Evolutionary conservation across 495 filamentous ascomycete genomes (phyloP).

Genomic region (Penicillium longicatenatum): DNA sequence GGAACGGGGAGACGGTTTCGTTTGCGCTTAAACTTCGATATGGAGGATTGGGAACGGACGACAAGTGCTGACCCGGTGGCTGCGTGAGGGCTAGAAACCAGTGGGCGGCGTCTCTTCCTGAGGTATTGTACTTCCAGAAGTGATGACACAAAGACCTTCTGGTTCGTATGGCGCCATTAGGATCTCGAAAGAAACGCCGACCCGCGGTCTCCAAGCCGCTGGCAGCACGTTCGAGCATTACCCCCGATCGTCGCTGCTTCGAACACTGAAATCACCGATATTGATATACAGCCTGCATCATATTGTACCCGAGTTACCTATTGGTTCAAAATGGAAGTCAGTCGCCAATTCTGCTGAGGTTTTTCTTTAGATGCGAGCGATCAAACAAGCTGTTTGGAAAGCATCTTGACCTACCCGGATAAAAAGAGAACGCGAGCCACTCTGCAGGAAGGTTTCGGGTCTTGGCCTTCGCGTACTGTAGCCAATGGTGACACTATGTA

Average conservation of each 20-base stretch:
- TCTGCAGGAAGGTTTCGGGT: background rate
- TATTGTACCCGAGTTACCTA: constrained; percentile 22
- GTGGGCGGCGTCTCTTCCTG: constrained; percentile 55
- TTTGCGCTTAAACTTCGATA: constrained; percentile 12
- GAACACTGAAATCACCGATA: constrained; percentile 33
- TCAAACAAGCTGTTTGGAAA: constrained; percentile 17
- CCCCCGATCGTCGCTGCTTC: constrained; percentile 51
- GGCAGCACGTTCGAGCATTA: constrained; percentile 84
- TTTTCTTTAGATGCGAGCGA: constrained; percentile 1
- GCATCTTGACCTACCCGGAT: constrained; percentile 1
- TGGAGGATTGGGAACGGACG: constrained; percentile 16
- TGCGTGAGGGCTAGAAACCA: constrained; percentile 45
- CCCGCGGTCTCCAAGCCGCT: constrained; percentile 77
- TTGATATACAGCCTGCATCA: constrained; percentile 25
- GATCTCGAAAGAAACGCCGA: constrained; percentile 63
- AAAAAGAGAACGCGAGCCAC: background rate
- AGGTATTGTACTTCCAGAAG: constrained; percentile 68
- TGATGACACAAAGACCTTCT: constrained; percentile 61
- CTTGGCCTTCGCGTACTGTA: background rate
- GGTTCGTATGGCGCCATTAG: constrained; percentile 54
- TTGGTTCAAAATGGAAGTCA: background rate
- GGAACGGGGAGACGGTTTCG: constrained; percentile 30
- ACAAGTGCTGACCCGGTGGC: constrained; percentile 21
- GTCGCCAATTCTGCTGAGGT: background rate
- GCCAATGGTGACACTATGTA: background rate